phyloP scores from a whole-genome alignment of 768 basidiomycete genomes.

The Amanita thiersii region DNA sequence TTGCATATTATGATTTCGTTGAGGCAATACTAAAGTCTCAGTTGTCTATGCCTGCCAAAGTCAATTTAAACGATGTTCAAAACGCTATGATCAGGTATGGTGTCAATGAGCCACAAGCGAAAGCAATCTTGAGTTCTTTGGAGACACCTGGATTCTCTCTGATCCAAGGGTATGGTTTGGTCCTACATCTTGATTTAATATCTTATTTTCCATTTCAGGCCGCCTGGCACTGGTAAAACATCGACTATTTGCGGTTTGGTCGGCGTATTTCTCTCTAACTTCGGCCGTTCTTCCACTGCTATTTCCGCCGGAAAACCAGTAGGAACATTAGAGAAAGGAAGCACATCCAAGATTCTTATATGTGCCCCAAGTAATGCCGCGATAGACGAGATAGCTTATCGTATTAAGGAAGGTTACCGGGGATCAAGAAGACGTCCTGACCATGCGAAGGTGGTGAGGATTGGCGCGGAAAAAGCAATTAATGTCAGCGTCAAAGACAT shows the following conservation, averaged over 20 bases:
- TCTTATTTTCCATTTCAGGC: conserved; percentile 37
- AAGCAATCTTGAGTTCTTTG: conserved; percentile 74
- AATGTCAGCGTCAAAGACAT: conserved; percentile 78
- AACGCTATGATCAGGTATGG: conserved; percentile 60
- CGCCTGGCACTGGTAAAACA: conserved; percentile 98
- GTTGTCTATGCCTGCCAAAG: conserved; percentile 36
- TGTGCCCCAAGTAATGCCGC: conserved; percentile 99
- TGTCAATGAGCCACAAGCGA: conserved; percentile 93
- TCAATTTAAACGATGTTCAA: conserved; percentile 45
- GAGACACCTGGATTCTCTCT: conserved; percentile 71
- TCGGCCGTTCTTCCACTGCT: conserved; percentile 37
- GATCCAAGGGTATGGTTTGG: conserved; percentile 76
- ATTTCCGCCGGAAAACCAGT: conserved; percentile 33
- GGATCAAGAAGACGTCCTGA: conserved; percentile 43
- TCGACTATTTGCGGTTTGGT: conserved; percentile 97
- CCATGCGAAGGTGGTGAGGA: conserved; percentile 80
- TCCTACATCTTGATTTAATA: background rate
- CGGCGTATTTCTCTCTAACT: conserved; percentile 65
- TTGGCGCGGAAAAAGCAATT: conserved; percentile 71
- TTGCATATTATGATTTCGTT: conserved; percentile 77
- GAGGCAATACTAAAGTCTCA: conserved; percentile 63
- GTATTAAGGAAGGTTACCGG: conserved; percentile 74
- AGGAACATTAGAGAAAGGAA: conserved; percentile 32
- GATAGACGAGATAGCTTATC: conserved; percentile 90
- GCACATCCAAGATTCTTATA: conserved; percentile 64